Evolutionary conservation across 2,329 filamentous ascomycete genomes (phyloP), one percentile per base, ranked within the genome.

Genomic region (Beauveria medogensis): DNA sequence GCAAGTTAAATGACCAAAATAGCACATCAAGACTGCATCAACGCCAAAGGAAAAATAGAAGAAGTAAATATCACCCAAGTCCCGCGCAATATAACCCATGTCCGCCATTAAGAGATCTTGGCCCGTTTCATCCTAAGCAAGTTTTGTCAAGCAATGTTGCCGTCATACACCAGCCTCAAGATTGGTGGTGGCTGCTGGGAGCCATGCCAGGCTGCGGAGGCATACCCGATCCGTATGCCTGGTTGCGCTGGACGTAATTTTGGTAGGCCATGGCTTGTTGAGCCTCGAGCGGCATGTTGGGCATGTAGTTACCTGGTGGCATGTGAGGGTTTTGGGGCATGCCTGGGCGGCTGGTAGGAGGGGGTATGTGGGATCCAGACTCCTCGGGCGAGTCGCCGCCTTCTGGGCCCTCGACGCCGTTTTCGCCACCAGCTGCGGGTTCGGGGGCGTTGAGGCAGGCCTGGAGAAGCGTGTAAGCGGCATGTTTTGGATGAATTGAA

Each of bases 381-480:
- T 97, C 94, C 75, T 97, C 94, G 59, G 93, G 92, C 2, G 93
- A 95, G 67, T 97, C 92, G 70, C 91, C 89, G 65, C 89, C 85
- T 67, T 89, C 88, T 64, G 80, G 77, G 65, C 89, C 88, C 65
- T 92, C 89, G 64, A 90, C 88, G 56, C 89, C 89, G 68, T 92
- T 92, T 72, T 96, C 91, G 69, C 86, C 87, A 70, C 90, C 90
- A 40, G 86, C 84, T 26, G 87, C 82, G 55, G 93, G 92, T 75
- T 99, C 94, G 47, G 94, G 94, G 22, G 94, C 94, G 74, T 99
- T 99, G 64, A 99, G 78, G 73, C 94, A 99, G 56, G 94, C 92
- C 93, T 97, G 68, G 28, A 65, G 60, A 43, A 55, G 59, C 3
- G 56, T 34, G 71, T 78, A 67, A 79, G 75, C 64, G 64, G 22